Evolutionary conservation across 2,329 filamentous ascomycete species (phyloP).

Genomic region (Arthrocladium fulminans): DNA sequence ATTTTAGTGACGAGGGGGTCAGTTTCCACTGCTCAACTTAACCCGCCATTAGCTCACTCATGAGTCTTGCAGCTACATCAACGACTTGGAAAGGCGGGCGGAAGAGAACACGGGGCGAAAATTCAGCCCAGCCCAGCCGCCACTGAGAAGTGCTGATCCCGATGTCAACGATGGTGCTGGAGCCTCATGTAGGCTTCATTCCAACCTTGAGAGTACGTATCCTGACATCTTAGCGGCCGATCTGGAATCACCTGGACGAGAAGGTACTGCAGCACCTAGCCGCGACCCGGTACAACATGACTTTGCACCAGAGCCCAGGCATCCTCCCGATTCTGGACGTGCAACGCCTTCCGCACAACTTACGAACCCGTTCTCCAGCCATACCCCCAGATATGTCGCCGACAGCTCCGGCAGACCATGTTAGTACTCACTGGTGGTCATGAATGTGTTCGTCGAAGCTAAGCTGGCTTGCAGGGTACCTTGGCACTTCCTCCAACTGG

Average conservation of each 20-base stretch:
- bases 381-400: conserved; percentile 35
- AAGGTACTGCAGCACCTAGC: not conserved
- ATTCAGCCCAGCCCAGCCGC: not conserved
- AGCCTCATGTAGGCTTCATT: too few species aligned
- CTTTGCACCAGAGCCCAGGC: conserved; percentile 17
- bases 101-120: not conserved
- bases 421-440: not conserved
- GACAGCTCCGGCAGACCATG: conserved; percentile 28
- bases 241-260: not conserved
- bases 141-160: not conserved
- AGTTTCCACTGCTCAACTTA: conserved; percentile 11
- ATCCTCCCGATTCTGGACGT: conserved; percentile 7
- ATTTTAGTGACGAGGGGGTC: conserved; percentile 42
- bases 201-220: too few species aligned
- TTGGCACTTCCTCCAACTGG: conserved; percentile 51
- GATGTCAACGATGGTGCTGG: not conserved
- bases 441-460: not conserved
- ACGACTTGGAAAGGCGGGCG: conserved; percentile 24
- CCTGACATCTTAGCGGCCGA: too few species aligned
- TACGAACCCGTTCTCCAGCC: conserved; percentile 36
- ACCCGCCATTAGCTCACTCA: conserved; percentile 9
- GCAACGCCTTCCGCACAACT: conserved; percentile 29
- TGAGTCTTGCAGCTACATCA: conserved; percentile 28
- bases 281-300: not conserved
- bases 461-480: conserved; percentile 26